Conservation (phyloP, 257 asterid species). For the Perilla frutescens region DNA sequence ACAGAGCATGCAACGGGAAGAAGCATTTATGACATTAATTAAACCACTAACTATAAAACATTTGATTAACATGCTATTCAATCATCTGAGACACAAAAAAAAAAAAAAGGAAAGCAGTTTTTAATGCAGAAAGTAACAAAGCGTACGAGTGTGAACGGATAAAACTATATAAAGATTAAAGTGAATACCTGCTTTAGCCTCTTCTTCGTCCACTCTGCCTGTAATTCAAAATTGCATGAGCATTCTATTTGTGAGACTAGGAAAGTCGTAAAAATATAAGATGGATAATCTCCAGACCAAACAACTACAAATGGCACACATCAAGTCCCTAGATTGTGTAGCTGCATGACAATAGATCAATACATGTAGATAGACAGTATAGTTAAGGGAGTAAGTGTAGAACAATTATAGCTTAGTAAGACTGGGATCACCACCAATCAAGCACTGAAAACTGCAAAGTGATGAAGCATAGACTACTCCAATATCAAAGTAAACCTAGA, state of each 20-base stretch:
- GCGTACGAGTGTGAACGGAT: neutral
- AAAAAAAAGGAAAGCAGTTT: neutral
- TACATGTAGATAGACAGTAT: constrained; percentile 20
- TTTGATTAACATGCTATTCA: too few species aligned
- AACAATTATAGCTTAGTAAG: constrained; percentile 1
- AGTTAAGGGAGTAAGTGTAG: neutral
- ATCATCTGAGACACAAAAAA: too few species aligned
- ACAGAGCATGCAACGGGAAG: too few species aligned
- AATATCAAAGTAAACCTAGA: constrained; percentile 3
- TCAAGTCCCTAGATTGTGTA: constrained; percentile 10
- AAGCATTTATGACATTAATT: too few species aligned
- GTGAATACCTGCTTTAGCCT: constrained; percentile 70
- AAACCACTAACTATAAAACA: too few species aligned
- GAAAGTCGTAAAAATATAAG: constrained; percentile 23
- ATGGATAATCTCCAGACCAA: constrained; percentile 1
- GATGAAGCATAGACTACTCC: constrained; percentile 10
- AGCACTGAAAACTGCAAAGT: constrained; percentile 2
- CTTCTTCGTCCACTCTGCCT: constrained; percentile 72
- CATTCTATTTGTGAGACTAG: constrained; percentile 36
- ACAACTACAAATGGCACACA: constrained; percentile 10
- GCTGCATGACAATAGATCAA: constrained; percentile 23
- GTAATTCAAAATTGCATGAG: constrained; percentile 43
- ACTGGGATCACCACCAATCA: neutral
- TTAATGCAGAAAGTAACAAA: neutral
- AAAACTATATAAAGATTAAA: constrained; percentile 16